Evolutionary conservation across 2,329 filamentous ascomycete genomes (phyloP), one percentile per base, ranked within the genome.

Genomic region (Alternaria atra): DNA sequence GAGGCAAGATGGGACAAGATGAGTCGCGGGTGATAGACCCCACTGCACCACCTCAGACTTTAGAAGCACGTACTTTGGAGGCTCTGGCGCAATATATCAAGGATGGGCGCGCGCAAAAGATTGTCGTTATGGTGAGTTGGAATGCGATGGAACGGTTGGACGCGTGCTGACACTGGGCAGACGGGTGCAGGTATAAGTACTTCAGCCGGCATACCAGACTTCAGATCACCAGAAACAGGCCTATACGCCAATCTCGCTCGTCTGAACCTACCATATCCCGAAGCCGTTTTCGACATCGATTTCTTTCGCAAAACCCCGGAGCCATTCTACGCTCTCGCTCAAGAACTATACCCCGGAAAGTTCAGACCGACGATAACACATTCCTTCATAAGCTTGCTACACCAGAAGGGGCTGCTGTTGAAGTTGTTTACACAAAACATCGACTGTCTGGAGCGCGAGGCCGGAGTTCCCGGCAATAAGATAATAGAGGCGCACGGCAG

Each of bases 341-440:
- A 91, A 71, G 95, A 98, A 80, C 85, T 99, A 4, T 97, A 97
- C 73, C 95, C 95, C 0, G 94, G 94, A 17, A 91, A 90, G 71
- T 97, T 91, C 81, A 85, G 90, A 55, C 95, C 95, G 0, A 99
- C 95, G 1, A 84, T 98, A 55, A 91, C 93, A 2, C 95, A 99
- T 80, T 90, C 88, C 35, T 99, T 99, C 79, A 89, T 99, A 71
- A 85, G 88, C 13, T 83, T 99, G 25, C 87, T 98, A 15, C 86
- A 94, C 58, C 83, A 89, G 61, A 97, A 96, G 80, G 88, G 87
- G 4, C 82, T 94, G 40, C 82, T 99, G 25, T 82, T 90, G 67
- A 95, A 93, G 83, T 87, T 95, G 54, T 99, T 98, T 79, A 97
- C 95, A 0, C 95, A 99, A 76, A 99, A 99, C 74, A 98, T 99